Conservation (phyloP, 1,284 basidiomycete genomes). For the Leucoagaricus sp. region DNA sequence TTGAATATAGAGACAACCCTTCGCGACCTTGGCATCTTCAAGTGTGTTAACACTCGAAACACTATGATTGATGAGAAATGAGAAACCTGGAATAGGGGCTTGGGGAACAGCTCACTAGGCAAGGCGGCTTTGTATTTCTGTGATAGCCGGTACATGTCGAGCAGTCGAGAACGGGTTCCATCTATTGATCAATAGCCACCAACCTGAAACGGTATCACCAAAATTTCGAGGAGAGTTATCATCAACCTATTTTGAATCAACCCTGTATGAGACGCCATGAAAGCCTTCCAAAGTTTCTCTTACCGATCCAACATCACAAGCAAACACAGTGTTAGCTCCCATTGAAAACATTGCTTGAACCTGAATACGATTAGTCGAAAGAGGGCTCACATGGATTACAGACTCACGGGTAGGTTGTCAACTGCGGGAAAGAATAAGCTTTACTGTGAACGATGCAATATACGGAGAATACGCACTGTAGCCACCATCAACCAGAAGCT, state of each 20-base stretch:
- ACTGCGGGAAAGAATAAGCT: slow-evolving; percentile 45
- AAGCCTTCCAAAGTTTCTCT: slow-evolving; percentile 24
- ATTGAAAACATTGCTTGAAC: slow-evolving; percentile 91
- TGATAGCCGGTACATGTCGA: slow-evolving; percentile 85
- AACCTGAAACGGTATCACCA: slow-evolving; percentile 95
- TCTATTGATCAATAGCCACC: slow-evolving; percentile 93
- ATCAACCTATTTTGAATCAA: slow-evolving; percentile 57
- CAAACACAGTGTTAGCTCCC: slow-evolving; percentile 93
- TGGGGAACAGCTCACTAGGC: slow-evolving; percentile 80
- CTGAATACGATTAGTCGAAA: slow-evolving; percentile 33
- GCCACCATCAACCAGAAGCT: slow-evolving; percentile 92
- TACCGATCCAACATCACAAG: slow-evolving; percentile 92
- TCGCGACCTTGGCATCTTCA: slow-evolving; percentile 90
- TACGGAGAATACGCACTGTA: slow-evolving; percentile 63
- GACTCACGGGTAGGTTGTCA: slow-evolving; percentile 84
- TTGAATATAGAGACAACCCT: slow-evolving; percentile 88
- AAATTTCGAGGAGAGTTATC: slow-evolving; percentile 95
- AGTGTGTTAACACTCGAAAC: slow-evolving; percentile 95
- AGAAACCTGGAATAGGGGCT: not conserved
- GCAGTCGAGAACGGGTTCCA: slow-evolving; percentile 91
- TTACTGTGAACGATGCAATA: slow-evolving; percentile 10
- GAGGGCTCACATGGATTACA: not conserved
- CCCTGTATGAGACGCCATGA: not conserved
- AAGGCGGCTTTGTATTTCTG: slow-evolving; percentile 94
- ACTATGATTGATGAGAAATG: slow-evolving; percentile 40